Conservation (phyloP, 1,284 basidiomycete genomes). For the Cryptococcus jaspeensis region DNA sequence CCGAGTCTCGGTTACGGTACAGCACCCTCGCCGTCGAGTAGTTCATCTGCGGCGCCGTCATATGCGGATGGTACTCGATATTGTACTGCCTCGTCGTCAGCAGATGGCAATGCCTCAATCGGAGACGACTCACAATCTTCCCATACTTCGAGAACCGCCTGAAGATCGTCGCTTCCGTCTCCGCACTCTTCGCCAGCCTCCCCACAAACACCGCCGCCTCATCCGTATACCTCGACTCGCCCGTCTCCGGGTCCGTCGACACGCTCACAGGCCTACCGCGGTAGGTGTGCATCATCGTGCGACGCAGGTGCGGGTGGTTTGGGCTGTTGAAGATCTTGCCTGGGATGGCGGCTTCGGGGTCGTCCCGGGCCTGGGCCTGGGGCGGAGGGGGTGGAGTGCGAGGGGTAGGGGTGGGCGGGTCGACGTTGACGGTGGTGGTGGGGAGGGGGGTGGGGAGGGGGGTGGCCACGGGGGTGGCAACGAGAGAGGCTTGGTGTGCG, state of each 20-base stretch:
- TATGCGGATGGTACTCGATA: constrained; percentile 31
- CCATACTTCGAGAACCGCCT: constrained; percentile 39
- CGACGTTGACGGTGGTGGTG: not conserved
- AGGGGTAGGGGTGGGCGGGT: not conserved
- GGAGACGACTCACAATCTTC: constrained; percentile 23
- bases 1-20: constrained; percentile 24
- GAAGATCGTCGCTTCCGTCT: constrained; percentile 25
- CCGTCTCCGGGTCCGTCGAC: constrained; percentile 18
- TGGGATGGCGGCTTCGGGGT: no score
- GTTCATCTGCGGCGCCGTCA: constrained; percentile 1
- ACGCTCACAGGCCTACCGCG: constrained; percentile 19
- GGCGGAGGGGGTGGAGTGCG: not conserved
- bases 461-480: not conserved
- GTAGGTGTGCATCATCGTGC: constrained; percentile 22
- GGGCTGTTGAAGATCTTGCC: not conserved
- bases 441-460: not conserved
- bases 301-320: constrained; percentile 14
- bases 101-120: not conserved
- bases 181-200: constrained; percentile 26
- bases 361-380: not conserved
- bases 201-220: constrained; percentile 37
- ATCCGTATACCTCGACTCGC: constrained; percentile 25
- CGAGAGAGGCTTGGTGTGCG: not conserved
- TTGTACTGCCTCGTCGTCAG: constrained; percentile 16
- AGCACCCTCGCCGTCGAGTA: constrained; percentile 34